A percentile compares a stretch with the other conserved stretches of the same genome.
Conservation (phyloP, 78 protist species). For the Dictyostelium intermedium region DNA sequence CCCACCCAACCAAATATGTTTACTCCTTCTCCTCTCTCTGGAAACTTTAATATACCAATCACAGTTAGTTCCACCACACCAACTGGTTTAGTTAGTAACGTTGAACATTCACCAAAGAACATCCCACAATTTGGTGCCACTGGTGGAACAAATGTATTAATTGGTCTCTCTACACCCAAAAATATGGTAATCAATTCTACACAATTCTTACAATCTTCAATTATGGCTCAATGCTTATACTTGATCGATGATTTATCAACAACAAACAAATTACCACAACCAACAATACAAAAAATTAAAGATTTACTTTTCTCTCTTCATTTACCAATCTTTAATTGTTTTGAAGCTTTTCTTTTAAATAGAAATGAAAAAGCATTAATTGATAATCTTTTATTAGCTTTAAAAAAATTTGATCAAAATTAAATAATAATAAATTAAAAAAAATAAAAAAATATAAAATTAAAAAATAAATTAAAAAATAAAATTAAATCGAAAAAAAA, state of each 20-base stretch:
- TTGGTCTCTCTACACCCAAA: background rate
- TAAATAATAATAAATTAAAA: background rate
- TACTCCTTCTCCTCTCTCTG: background rate
- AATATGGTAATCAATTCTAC: background rate
- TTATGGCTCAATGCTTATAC: background rate
- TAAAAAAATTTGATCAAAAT: background rate
- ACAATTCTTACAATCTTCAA: background rate
- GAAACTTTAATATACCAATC: background rate
- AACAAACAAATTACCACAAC: background rate
- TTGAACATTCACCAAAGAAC: background rate
- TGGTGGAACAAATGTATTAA: background rate
- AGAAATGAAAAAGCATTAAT: background rate
- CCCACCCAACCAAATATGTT: background rate
- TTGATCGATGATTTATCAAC: background rate
- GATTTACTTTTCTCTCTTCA: background rate
- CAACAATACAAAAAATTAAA: background rate
- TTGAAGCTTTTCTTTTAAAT: conserved; percentile 6
- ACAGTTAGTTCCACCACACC: background rate
- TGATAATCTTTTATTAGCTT: background rate
- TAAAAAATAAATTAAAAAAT: too few relatives aligned
- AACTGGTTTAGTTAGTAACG: background rate
- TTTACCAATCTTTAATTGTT: conserved; percentile 13
- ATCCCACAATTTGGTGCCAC: background rate
- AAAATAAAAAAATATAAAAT: background rate
- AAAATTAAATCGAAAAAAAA: background rate